phyloP scores from a whole-genome alignment of 306 rosid species.

The Cucumis melo region DNA sequence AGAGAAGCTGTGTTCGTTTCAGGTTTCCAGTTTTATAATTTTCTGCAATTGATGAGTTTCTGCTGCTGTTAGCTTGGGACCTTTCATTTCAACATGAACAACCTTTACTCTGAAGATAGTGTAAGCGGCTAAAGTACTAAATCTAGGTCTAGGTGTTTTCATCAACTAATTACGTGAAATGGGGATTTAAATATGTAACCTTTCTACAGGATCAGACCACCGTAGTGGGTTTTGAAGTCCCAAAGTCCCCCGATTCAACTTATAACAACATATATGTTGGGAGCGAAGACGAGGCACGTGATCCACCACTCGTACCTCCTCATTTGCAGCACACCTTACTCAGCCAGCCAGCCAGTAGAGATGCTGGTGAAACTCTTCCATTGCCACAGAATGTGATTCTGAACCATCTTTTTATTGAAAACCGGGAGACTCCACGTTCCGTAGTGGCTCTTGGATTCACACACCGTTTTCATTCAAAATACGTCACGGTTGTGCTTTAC shows the following conservation, averaged over 20 bases:
- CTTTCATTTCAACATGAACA: slow-evolving; percentile 47
- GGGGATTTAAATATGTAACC: slow-evolving; percentile 11
- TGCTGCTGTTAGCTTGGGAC: slow-evolving; percentile 14
- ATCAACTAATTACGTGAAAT: slow-evolving; percentile 7
- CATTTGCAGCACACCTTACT: slow-evolving; percentile 64
- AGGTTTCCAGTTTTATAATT: slow-evolving; percentile 26
- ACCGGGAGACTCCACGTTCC: slow-evolving; percentile 61
- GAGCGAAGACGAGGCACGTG: slow-evolving; percentile 73
- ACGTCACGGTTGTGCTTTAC: slow-evolving; percentile 88
- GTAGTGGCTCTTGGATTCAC: slow-evolving; percentile 85
- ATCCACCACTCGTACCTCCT: slow-evolving; percentile 73
- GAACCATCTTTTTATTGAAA: slow-evolving; percentile 91
- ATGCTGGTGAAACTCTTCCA: slow-evolving; percentile 40
- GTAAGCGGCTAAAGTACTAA: slow-evolving; percentile 28
- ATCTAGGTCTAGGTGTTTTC: slow-evolving; percentile 5
- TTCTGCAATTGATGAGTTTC: slow-evolving; percentile 33
- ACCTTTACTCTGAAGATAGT: slow-evolving; percentile 35
- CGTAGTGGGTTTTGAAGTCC: slow-evolving; percentile 76
- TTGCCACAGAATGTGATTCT: slow-evolving; percentile 49
- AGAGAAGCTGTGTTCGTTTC: slow-evolving; percentile 20
- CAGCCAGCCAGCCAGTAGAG: slow-evolving; percentile 38
- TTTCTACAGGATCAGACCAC: slow-evolving; percentile 59
- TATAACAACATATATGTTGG: slow-evolving; percentile 58
- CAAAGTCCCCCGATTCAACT: slow-evolving; percentile 72
- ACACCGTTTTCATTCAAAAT: slow-evolving; percentile 79